A percentile compares a stretch with the other conserved stretches of the same genome.
Conservation (phyloP, 768 basidiomycete species). For the Boletales sp. region DNA sequence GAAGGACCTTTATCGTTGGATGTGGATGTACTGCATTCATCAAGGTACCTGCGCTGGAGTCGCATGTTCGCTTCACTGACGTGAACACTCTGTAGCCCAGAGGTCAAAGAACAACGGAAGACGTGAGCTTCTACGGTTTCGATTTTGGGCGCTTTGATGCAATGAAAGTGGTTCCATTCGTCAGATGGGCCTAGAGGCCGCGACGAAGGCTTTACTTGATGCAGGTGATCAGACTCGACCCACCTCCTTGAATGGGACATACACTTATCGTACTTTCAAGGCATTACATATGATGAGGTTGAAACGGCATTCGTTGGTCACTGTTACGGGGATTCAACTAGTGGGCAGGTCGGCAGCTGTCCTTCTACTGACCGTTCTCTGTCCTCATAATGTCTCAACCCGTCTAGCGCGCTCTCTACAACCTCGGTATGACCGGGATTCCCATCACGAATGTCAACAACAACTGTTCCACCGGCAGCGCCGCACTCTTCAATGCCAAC, state of each 20-base stretch:
- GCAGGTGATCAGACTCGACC: slow-evolving; percentile 45
- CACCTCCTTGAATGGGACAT: no score
- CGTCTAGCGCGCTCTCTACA: slow-evolving; percentile 69
- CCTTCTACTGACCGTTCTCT: neutral
- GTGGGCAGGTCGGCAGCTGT: slow-evolving; percentile 57
- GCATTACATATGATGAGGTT: slow-evolving; percentile 77
- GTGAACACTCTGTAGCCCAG: slow-evolving; percentile 47
- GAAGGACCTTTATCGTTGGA: slow-evolving; percentile 62
- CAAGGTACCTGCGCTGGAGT: slow-evolving; percentile 45
- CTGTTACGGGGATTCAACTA: slow-evolving; percentile 77
- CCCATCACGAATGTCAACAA: slow-evolving; percentile 88
- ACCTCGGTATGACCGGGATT: slow-evolving; percentile 78
- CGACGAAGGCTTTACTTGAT: slow-evolving; percentile 83
- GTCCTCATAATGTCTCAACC: neutral
- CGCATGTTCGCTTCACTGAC: neutral
- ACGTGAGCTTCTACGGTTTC: slow-evolving; percentile 40
- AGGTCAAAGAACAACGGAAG: slow-evolving; percentile 63
- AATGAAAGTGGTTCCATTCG: neutral
- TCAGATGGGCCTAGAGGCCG: slow-evolving; percentile 85
- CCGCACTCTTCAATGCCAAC: slow-evolving; percentile 74
- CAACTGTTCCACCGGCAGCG: slow-evolving; percentile 80
- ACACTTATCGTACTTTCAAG: slow-evolving; percentile 30
- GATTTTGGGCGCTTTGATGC: neutral
- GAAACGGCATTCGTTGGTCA: slow-evolving; percentile 75
- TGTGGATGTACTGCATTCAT: slow-evolving; percentile 75